Conservation (phyloP, 2,329 filamentous ascomycete species). For the Drechmeria coniospora region DNA sequence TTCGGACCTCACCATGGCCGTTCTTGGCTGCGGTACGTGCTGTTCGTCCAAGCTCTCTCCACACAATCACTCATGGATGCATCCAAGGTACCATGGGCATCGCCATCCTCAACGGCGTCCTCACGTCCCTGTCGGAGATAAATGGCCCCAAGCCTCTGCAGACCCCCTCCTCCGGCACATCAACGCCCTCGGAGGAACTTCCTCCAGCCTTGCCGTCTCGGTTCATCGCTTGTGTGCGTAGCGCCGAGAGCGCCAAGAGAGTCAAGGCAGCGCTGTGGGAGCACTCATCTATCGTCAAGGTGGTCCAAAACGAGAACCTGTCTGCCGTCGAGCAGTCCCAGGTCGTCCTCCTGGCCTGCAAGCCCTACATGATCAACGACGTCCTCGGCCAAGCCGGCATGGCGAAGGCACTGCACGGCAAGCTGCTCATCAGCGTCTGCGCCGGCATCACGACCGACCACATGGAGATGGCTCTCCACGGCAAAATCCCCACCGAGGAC, state of each 20-base stretch:
- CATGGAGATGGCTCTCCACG: constrained; percentile 50
- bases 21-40: constrained; percentile 64
- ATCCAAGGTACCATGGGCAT: constrained; percentile 64
- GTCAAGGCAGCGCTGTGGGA: constrained; percentile 50
- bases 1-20: constrained; percentile 52
- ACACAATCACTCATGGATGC: neutral
- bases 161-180: constrained; percentile 23
- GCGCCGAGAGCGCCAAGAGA: constrained; percentile 50
- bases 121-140: constrained; percentile 48
- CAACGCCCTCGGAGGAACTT: constrained; percentile 29
- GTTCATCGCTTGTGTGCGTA: constrained; percentile 71
- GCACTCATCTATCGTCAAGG: constrained; percentile 45
- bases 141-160: constrained; percentile 30
- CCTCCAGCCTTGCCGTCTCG: constrained; percentile 49
- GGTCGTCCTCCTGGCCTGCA: constrained; percentile 65
- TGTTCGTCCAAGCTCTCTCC: constrained; percentile 2
- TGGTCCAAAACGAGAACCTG: constrained; percentile 60
- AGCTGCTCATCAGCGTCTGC: constrained; percentile 68
- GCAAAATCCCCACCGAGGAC: constrained; percentile 30
- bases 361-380: constrained; percentile 57
- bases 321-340: constrained; percentile 51
- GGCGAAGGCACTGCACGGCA: constrained; percentile 56
- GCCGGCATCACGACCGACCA: constrained; percentile 60
- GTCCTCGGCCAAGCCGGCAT: constrained; percentile 56
- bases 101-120: constrained; percentile 67